Evolutionary conservation across 129 eudicot genomes (phyloP).

Genomic region (Centella asiatica): DNA sequence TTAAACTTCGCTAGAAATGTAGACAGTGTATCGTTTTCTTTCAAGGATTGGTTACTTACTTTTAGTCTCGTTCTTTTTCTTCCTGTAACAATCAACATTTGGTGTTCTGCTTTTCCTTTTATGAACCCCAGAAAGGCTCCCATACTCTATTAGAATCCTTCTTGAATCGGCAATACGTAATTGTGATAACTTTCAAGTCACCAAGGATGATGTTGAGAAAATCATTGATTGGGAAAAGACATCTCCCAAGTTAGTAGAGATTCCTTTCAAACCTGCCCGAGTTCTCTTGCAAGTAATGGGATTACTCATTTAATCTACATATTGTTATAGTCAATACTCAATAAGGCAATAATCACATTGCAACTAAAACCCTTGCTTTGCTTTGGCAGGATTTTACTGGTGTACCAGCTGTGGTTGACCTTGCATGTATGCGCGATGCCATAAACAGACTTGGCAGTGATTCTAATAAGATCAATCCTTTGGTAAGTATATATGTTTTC

Average conservation of each 20-base stretch:
- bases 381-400: conserved; percentile 20
- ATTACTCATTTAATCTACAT: background rate
- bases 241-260: conserved; percentile 72
- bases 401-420: conserved; percentile 25
- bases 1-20: no score
- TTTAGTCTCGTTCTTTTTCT: no score
- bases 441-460: conserved; percentile 19
- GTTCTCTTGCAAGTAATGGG: conserved; percentile 52
- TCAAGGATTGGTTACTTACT: no score
- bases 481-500: background rate
- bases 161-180: conserved; percentile 84
- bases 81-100: no score
- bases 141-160: conserved; percentile 77
- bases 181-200: conserved; percentile 84
- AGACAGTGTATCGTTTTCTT: no score
- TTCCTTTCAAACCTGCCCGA: conserved; percentile 94
- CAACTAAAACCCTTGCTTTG: background rate
- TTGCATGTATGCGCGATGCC: conserved; percentile 23
- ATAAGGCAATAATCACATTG: background rate
- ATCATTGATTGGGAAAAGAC: conserved; percentile 87
- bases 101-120: no score
- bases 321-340: no score
- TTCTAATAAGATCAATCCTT: conserved; percentile 20
- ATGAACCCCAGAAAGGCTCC: conserved; percentile 64
- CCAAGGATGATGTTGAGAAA: conserved; percentile 79